Percentiles rank a stretch among this genome's conserved stretches.
Conservation (phyloP, 352 stramenopile genomes). For the Phytophthora parvispora region DNA sequence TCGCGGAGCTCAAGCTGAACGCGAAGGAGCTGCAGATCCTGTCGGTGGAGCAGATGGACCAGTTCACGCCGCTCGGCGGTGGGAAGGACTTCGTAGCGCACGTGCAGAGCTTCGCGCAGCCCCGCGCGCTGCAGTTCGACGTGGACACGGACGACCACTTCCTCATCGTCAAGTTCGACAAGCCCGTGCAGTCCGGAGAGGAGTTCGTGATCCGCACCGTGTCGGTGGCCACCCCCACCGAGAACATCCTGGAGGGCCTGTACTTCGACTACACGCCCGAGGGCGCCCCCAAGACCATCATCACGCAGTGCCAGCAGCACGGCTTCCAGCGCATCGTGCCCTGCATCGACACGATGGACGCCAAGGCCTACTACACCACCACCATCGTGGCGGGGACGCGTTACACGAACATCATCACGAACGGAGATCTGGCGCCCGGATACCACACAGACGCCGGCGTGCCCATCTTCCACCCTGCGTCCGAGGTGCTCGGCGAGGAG, state of each 20-base stretch:
- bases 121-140: conserved; percentile 51
- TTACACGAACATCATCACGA: conserved; percentile 89
- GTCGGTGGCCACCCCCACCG: conserved; percentile 69
- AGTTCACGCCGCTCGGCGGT: conserved; percentile 52
- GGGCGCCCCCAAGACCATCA: conserved; percentile 78
- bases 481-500: conserved; percentile 59
- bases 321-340: conserved; percentile 84
- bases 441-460: conserved; percentile 70
- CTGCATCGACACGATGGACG: conserved; percentile 86
- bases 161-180: conserved; percentile 66
- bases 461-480: conserved; percentile 66
- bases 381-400: conserved; percentile 76
- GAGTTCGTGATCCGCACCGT: conserved; percentile 81
- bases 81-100: conserved; percentile 67
- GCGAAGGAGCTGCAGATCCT: conserved; percentile 79
- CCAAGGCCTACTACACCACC: conserved; percentile 86
- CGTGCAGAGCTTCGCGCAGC: conserved; percentile 60
- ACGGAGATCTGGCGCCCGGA: conserved; percentile 75
- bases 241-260: conserved; percentile 83
- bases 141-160: conserved; percentile 81
- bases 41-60: conserved; percentile 61
- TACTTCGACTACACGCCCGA: conserved; percentile 86
- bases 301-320: conserved; percentile 87
- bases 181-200: conserved; percentile 61
- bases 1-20: conserved; percentile 77